A percentile compares a stretch with the other conserved stretches of the same genome.
Evolutionary conservation across 768 basidiomycete species (phyloP).

Genomic region (Crassisporium funariophilum): DNA sequence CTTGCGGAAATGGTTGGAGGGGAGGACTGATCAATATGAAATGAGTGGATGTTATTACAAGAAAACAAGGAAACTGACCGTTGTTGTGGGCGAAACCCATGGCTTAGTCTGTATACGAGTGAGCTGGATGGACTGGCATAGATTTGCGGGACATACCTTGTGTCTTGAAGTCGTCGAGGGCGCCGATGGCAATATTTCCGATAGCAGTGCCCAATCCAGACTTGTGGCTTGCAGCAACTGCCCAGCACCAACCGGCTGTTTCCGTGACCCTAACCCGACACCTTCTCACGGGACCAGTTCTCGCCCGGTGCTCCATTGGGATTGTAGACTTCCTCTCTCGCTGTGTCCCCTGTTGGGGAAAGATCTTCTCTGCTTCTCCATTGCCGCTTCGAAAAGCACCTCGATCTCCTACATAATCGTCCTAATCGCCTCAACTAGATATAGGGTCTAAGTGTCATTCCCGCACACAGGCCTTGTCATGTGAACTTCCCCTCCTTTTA

Average conservation of each 20-base stretch:
- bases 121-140: conserved; percentile 17
- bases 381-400: conserved; percentile 21
- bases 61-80: conserved; percentile 47
- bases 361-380: conserved; percentile 21
- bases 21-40: conserved; percentile 63
- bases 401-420: conserved; percentile 18
- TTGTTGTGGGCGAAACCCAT: conserved; percentile 86
- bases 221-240: conserved; percentile 45
- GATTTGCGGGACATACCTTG: conserved; percentile 36
- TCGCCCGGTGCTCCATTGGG: conserved; percentile 9
- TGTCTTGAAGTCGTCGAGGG: conserved; percentile 50
- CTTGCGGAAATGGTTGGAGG: conserved; percentile 95
- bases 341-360: conserved; percentile 16
- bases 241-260: conserved; percentile 38
- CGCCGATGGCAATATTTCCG: conserved; percentile 39
- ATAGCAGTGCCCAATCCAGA: conserved; percentile 25
- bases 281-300: not conserved
- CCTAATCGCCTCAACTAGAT: conserved; percentile 15
- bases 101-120: conserved; percentile 42
- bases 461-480: conserved; percentile 13
- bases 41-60: conserved; percentile 8
- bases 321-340: conserved; percentile 13
- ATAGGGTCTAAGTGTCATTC: conserved; percentile 21
- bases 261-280: conserved; percentile 39
- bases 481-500: conserved; percentile 2